Conservation (phyloP, 805 yeast species). For the Ogataea glucozyma region DNA sequence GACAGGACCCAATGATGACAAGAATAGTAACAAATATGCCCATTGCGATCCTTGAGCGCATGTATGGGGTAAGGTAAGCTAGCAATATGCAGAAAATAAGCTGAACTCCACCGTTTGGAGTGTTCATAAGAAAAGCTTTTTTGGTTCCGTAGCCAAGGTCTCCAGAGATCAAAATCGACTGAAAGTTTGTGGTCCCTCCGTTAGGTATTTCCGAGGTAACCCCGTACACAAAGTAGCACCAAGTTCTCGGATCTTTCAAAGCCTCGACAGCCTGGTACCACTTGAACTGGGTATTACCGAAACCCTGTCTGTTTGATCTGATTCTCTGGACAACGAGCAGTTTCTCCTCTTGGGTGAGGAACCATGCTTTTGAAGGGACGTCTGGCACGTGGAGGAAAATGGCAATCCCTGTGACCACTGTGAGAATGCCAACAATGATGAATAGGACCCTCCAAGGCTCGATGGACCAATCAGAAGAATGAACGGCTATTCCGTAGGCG, state of each 20-base stretch:
- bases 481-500: constrained; percentile 35
- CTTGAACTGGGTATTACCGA: constrained; percentile 25
- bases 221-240: constrained; percentile 44
- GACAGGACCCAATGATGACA: constrained; percentile 28
- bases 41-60: constrained; percentile 28
- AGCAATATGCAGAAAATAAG: constrained; percentile 36
- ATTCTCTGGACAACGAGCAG: constrained; percentile 35
- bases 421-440: constrained; percentile 54
- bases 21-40: constrained; percentile 21
- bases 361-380: constrained; percentile 49
- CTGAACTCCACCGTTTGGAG: constrained; percentile 33
- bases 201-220: constrained; percentile 30
- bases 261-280: constrained; percentile 23
- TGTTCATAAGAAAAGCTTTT: constrained; percentile 25
- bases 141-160: constrained; percentile 25
- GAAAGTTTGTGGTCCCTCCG: constrained; percentile 46
- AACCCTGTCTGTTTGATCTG: constrained; percentile 25
- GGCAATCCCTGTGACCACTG: constrained; percentile 39
- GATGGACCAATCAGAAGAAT: constrained; percentile 33
- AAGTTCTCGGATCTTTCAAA: constrained; percentile 36
- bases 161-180: constrained; percentile 37
- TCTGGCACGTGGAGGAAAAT: constrained; percentile 47
- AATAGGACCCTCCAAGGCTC: constrained; percentile 52
- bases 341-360: constrained; percentile 37
- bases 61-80: constrained; percentile 27